These are phyloP conservation scores for Paralagenidium karlingii DNA, from an alignment of 352 stramenopile species.

Conservation along the genomic window DNA sequence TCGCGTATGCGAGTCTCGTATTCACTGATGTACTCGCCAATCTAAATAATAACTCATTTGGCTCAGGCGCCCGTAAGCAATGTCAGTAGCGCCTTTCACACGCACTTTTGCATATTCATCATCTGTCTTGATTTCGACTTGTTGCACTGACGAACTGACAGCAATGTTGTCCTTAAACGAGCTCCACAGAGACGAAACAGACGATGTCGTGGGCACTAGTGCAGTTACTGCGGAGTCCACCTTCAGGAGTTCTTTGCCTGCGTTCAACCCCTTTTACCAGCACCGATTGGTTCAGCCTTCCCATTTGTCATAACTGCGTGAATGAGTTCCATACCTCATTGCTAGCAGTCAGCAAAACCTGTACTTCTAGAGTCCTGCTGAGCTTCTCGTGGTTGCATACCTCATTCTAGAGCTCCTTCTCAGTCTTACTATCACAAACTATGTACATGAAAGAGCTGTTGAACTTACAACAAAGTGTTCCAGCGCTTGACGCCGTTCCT, in stretches of 20 bases:
- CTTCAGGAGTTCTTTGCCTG: slow-evolving; percentile 72
- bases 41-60: slow-evolving; percentile 16
- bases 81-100: slow-evolving; percentile 1
- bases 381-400: slow-evolving; percentile 76
- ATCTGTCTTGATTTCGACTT: slow-evolving; percentile 79
- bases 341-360: slow-evolving; percentile 73
- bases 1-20: slow-evolving; percentile 76
- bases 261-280: slow-evolving; percentile 44
- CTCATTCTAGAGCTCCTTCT: slow-evolving; percentile 76
- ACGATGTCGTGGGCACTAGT: slow-evolving; percentile 64
- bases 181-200: slow-evolving; percentile 70
- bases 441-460: too few species aligned
- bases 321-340: slow-evolving; percentile 52
- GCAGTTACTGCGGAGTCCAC: slow-evolving; percentile 53
- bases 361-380: slow-evolving; percentile 66
- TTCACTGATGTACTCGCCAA: slow-evolving; percentile 76
- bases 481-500: slow-evolving; percentile 74
- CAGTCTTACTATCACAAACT: too few species aligned
- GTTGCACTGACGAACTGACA: slow-evolving; percentile 51
- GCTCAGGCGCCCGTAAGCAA: not conserved
- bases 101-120: slow-evolving; percentile 63
- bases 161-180: slow-evolving; percentile 74
- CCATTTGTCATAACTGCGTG: not conserved
- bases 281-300: not conserved
- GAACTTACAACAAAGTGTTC: slow-evolving; percentile 83